phyloP scores from a whole-genome alignment of 2,329 filamentous ascomycete genomes.

The Pleurostoma richardsiae region DNA sequence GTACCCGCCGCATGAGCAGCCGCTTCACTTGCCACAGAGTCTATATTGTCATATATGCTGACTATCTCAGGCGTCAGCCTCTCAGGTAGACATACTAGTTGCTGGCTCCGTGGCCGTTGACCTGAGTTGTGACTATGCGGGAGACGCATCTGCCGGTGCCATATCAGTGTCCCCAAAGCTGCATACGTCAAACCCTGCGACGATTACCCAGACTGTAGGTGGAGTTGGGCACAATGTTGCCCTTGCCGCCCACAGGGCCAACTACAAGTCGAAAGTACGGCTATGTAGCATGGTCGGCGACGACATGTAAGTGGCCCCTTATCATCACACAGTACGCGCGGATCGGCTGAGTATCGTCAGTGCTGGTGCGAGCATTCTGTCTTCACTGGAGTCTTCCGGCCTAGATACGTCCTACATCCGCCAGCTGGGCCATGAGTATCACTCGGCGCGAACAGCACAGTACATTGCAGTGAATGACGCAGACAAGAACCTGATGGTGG shows the following conservation, averaged over 20 bases:
- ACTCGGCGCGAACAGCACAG: constrained; percentile 69
- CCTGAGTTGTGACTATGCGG: constrained; percentile 71
- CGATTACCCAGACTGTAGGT: constrained; percentile 77
- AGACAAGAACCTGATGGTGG: constrained; percentile 78
- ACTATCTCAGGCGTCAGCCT: not conserved
- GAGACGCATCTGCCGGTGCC: constrained; percentile 15
- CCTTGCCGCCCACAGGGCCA: constrained; percentile 67
- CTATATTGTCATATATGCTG: too few relatives aligned
- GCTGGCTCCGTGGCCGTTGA: constrained; percentile 89
- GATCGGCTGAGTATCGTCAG: constrained; percentile 24
- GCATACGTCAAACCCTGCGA: constrained; percentile 81
- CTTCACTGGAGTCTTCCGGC: constrained; percentile 57
- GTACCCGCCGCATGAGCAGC: too few relatives aligned
- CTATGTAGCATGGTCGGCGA: constrained; percentile 79
- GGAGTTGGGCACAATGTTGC: constrained; percentile 93
- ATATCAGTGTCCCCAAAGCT: constrained; percentile 39
- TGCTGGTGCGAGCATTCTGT: constrained; percentile 68
- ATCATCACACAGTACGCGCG: too few relatives aligned
- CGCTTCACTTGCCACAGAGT: too few relatives aligned
- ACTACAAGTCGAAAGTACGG: constrained; percentile 56
- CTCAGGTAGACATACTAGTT: constrained; percentile 65
- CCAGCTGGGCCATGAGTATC: constrained; percentile 41
- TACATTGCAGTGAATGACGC: constrained; percentile 87
- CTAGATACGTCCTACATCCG: constrained; percentile 62
- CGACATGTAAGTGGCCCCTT: constrained; percentile 54